Evolutionary conservation across 2,329 filamentous ascomycete genomes (phyloP).

Genomic region (Dactylellina parvicollis): DNA sequence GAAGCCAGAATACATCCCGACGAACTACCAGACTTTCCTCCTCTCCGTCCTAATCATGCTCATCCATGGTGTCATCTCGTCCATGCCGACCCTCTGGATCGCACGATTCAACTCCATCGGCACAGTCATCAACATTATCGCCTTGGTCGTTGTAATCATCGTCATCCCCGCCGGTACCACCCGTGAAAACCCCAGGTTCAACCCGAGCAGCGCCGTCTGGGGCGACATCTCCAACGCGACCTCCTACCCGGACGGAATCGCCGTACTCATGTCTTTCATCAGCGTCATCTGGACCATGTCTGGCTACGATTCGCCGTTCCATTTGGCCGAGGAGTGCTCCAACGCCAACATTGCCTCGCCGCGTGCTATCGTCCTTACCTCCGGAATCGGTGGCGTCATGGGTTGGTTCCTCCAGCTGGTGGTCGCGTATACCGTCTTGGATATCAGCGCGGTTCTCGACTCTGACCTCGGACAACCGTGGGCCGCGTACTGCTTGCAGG

Average conservation of each 20-base stretch:
- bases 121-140: slow-evolving; percentile 76
- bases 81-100: slow-evolving; percentile 76
- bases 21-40: slow-evolving; percentile 74
- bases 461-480: slow-evolving; percentile 75
- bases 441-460: slow-evolving; percentile 69
- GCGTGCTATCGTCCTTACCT: slow-evolving; percentile 76
- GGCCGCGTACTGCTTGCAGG: slow-evolving; percentile 74
- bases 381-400: slow-evolving; percentile 71
- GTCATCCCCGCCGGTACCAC: slow-evolving; percentile 70
- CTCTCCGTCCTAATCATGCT: slow-evolving; percentile 74
- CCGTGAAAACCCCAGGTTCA: slow-evolving; percentile 69
- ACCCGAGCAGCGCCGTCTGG: slow-evolving; percentile 70
- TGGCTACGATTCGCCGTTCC: slow-evolving; percentile 75
- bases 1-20: slow-evolving; percentile 73
- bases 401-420: slow-evolving; percentile 80
- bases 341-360: slow-evolving; percentile 77
- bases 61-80: slow-evolving; percentile 73
- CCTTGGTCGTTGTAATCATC: slow-evolving; percentile 73
- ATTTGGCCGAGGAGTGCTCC: slow-evolving; percentile 78
- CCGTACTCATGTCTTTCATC: slow-evolving; percentile 76
- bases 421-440: slow-evolving; percentile 75
- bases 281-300: slow-evolving; percentile 76
- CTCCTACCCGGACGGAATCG: slow-evolving; percentile 73
- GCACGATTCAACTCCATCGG: slow-evolving; percentile 76
- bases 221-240: slow-evolving; percentile 73